These are phyloP conservation scores for Thraustochytrium aureum DNA, from an alignment of 352 stramenopile species.

Conservation along the genomic window DNA sequence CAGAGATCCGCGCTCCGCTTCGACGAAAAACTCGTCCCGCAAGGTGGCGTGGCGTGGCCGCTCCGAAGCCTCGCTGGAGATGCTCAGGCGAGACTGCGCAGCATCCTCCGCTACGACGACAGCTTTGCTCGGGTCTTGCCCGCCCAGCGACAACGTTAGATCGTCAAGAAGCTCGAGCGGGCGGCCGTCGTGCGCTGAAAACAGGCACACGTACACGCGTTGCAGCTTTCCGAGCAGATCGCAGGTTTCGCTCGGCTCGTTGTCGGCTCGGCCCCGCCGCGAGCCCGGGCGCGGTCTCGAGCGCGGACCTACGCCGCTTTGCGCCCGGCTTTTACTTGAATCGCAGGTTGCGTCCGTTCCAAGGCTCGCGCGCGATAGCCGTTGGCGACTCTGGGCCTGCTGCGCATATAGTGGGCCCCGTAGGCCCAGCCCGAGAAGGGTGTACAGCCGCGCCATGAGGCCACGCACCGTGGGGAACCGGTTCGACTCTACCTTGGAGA, in stretches of 20 bases:
- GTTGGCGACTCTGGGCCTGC: background rate
- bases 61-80: too few species aligned
- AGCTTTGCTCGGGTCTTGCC: too few species aligned
- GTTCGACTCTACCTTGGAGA: slow-evolving; percentile 4
- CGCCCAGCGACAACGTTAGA: too few species aligned
- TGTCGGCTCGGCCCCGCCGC: background rate
- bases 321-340: background rate
- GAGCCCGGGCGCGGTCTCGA: too few species aligned
- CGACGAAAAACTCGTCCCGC: too few species aligned
- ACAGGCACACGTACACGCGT: background rate
- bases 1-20: background rate
- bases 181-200: background rate
- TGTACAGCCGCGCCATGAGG: background rate
- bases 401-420: too few species aligned
- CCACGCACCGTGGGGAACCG: background rate
- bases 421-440: background rate
- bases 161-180: too few species aligned
- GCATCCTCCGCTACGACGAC: too few species aligned
- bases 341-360: background rate
- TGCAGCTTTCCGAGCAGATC: too few species aligned
- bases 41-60: too few species aligned
- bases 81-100: too few species aligned
- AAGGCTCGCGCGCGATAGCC: background rate
- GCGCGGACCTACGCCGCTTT: background rate
- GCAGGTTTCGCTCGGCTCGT: background rate